Base-by-base conservation (phyloP, 108 stramenopile genomes). In the Nitzschia sp. region DNA sequence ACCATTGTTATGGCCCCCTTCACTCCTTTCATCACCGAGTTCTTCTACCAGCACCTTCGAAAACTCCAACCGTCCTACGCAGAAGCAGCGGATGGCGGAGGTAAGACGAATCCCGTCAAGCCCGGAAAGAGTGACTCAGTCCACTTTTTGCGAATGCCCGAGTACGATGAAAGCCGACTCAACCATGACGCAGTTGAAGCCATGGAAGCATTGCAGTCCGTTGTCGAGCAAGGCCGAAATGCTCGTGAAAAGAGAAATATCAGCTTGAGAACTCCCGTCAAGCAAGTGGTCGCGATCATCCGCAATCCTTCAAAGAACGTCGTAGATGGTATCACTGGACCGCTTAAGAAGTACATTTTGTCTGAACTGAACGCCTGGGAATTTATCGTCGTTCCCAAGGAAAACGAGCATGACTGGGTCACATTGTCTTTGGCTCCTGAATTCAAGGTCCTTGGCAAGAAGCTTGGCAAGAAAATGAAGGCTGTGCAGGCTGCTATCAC, bases 11-110 rank as follows among this genome's bases (percentile, higher is more conserved):
- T 99, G 98, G 97, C 92, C 1, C 99, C 99, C 6, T 98, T 99
- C 82, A 98, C 98, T 27, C 99, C 99, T 1, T 99, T 99, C 86
- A 96, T 99, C 68, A 80, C 98, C 15, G 99, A 99, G 77, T 98
- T 81, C 74, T 92, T 98, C 46, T 99, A 99, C 83, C 97, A 96
- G 69, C 90, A 95, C 46, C 85, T 99, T 48, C 86, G 98, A 49
- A 90, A 93, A 66, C 66, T 95, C 55, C 94, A 96, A 76, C 96
- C 96, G 4, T 87, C 91, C 2, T 96, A 85, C 70, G 68, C 74
- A 33, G 86, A 89, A 18, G 77, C 81, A 19, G 79, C 71, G 25
- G 76, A 84, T 60, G 89, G 84, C 54, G 87, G 80, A 35, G 87
- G 84, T 15, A 70, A 80, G 6, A 69, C 85, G 46, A 96, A 98